Conservation (phyloP, 106 monocot genomes). For the Dioscorea dumetorum region DNA sequence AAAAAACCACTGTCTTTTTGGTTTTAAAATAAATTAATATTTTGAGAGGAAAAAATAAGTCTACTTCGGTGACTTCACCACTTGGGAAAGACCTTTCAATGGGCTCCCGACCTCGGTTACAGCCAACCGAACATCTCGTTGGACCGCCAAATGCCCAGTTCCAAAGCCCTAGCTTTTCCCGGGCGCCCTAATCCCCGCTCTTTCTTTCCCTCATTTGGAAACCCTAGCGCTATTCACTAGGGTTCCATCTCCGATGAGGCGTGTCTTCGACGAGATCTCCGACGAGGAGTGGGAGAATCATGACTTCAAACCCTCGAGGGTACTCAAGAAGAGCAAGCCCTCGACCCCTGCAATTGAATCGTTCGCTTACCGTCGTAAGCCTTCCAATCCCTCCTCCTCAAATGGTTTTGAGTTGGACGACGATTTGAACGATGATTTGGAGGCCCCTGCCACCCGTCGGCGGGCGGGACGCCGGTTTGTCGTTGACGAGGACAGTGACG, state of each 20-base stretch:
- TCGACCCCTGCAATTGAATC: slow-evolving; percentile 66
- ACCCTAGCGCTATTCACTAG: neutral
- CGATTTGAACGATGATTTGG: slow-evolving; percentile 26
- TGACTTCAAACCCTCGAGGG: slow-evolving; percentile 51
- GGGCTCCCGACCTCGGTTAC: no score
- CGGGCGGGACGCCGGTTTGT: slow-evolving; percentile 13
- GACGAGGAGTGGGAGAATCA: slow-evolving; percentile 90
- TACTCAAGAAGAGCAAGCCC: slow-evolving; percentile 44
- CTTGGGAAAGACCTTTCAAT: no score
- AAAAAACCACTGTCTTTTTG: no score
- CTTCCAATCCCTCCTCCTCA: neutral
- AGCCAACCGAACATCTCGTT: no score
- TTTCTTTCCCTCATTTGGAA: neutral
- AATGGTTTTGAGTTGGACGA: slow-evolving; percentile 24
- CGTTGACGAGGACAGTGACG: slow-evolving; percentile 25
- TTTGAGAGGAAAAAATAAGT: no score
- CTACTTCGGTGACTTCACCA: no score
- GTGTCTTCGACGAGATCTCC: slow-evolving; percentile 87
- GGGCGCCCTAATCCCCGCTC: neutral
- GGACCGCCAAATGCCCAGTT: no score
- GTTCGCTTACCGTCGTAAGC: slow-evolving; percentile 48
- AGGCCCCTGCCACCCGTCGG: neutral
- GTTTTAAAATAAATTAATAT: no score
- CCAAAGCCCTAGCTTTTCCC: neutral
- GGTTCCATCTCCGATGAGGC: slow-evolving; percentile 28